Evolutionary conservation across 2,329 filamentous ascomycete species (phyloP).

Genomic region (Beauveria brongniartii): DNA sequence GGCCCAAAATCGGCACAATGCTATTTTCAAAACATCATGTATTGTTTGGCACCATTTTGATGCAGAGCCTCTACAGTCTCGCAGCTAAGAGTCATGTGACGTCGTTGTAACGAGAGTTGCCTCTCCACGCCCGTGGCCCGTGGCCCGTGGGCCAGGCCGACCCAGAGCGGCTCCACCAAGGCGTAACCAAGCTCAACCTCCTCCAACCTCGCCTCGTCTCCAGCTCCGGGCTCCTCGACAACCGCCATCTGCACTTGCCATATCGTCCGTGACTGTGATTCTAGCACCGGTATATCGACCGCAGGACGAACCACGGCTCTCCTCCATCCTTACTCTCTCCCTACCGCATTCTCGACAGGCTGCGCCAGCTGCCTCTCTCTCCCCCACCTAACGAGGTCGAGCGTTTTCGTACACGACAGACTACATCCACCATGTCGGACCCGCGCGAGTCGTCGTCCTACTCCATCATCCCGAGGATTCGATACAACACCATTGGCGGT

Average conservation of each 20-base stretch:
- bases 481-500: conserved; percentile 97
- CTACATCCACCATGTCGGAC: conserved; percentile 38
- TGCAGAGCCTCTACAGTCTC: not conserved
- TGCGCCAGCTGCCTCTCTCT: conserved; percentile 9
- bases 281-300: conserved; percentile 12
- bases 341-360: not conserved
- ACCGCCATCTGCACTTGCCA: conserved; percentile 17
- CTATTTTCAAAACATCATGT: no score
- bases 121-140: conserved; percentile 1
- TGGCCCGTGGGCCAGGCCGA: conserved; percentile 19
- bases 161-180: conserved; percentile 26
- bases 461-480: conserved; percentile 55
- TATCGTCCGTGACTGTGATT: conserved; percentile 12
- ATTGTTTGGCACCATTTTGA: not conserved
- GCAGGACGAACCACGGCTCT: not conserved
- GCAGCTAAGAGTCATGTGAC: conserved; percentile 29
- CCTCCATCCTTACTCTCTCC: not conserved
- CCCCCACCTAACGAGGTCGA: conserved; percentile 7
- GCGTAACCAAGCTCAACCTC: conserved; percentile 32
- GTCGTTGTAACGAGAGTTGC: conserved; percentile 20
- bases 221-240: conserved; percentile 18
- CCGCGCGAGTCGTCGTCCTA: conserved; percentile 52
- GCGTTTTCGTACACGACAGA: conserved; percentile 12
- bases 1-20: no score
- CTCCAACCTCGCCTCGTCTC: conserved; percentile 26